These are phyloP conservation scores for Diplogelasinospora grovesii DNA, from an alignment of 495 filamentous ascomycete species.

Conservation along the genomic window DNA sequence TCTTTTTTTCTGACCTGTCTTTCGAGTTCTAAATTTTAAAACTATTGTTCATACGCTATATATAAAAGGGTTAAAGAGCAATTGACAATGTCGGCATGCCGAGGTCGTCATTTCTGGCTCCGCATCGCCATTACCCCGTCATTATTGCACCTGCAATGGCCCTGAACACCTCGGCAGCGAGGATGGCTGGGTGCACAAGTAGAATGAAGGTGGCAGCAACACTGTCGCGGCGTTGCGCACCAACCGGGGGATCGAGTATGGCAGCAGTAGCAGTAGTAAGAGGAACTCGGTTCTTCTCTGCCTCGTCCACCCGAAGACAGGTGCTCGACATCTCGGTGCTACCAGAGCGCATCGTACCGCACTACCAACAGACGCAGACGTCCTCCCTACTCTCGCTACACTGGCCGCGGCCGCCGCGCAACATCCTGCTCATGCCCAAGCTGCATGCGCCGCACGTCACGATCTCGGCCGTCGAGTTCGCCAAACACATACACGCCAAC, in stretches of 20 bases:
- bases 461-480: conserved; percentile 67
- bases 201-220: no score
- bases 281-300: conserved; percentile 37
- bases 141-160: conserved; percentile 2
- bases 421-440: conserved; percentile 87
- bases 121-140: conserved; percentile 11
- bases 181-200: conserved; percentile 2
- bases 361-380: conserved; percentile 37
- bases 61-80: no score
- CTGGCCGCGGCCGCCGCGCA: conserved; percentile 84
- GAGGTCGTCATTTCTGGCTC: conserved; percentile 13
- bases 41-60: no score
- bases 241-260: no score
- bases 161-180: conserved; percentile 4
- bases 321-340: conserved; percentile 47
- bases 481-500: conserved; percentile 68
- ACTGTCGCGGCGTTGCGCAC: no score
- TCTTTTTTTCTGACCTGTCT: no score
- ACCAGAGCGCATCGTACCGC: conserved; percentile 46
- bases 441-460: conserved; percentile 64
- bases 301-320: conserved; percentile 30
- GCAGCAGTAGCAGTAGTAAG: neutral
- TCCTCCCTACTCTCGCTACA: conserved; percentile 69
- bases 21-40: no score
- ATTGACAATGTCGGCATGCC: conserved; percentile 27